Conservation (phyloP, 2,329 filamentous ascomycete genomes). For the Paecilomyces dactylethromorphus region DNA sequence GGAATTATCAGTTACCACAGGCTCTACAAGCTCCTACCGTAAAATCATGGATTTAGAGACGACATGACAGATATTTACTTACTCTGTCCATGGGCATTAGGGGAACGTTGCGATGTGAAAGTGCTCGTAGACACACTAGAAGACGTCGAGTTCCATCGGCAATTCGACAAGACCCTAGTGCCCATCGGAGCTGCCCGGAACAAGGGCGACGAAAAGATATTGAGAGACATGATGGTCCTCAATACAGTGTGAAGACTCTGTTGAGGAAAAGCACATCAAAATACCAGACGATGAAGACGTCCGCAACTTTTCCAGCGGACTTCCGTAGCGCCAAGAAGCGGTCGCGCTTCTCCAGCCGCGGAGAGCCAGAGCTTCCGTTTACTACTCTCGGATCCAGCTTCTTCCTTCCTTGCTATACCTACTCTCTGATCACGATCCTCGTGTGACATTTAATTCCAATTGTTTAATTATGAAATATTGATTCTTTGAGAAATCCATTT, state of each 20-base stretch:
- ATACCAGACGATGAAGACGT: not conserved
- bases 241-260: not conserved
- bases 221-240: conserved; percentile 20
- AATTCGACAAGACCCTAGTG: conserved; percentile 13
- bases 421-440: not conserved
- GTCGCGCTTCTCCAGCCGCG: conserved; percentile 1
- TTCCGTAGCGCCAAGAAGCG: conserved; percentile 20
- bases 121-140: conserved; percentile 15
- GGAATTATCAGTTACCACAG: not conserved
- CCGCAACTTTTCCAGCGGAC: not conserved
- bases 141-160: conserved; percentile 28
- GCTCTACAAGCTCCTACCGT: not conserved
- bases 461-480: not conserved
- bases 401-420: not conserved
- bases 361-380: conserved; percentile 6
- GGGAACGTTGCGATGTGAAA: conserved; percentile 17
- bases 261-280: not conserved
- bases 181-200: conserved; percentile 18
- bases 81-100: not conserved
- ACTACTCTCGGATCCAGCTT: conserved; percentile 1
- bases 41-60: not conserved
- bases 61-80: not conserved
- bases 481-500: not conserved
- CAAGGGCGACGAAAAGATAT: conserved; percentile 19
- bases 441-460: not conserved